Evolutionary conservation across 2,329 filamentous ascomycete species (phyloP), one percentile per base, ranked within the genome.

Genomic region (Blastomyces silverae): DNA sequence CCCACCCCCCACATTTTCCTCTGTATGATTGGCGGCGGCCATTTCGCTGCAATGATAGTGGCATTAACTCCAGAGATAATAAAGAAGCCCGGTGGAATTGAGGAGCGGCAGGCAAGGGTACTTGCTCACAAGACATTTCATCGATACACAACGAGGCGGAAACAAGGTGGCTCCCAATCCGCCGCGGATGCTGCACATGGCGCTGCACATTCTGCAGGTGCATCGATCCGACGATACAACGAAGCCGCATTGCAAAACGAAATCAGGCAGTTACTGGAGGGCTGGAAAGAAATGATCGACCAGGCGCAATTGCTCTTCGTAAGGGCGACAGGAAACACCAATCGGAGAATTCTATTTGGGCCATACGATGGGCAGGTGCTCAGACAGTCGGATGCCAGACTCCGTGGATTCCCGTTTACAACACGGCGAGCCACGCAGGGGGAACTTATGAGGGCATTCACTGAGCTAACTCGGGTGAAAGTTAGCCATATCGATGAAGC

Each of bases 61-160:
- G 92, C 92, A 0, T 83, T 97, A 3, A 87, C 91, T 0, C 92
- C 94, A 0, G 90, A 92, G 67, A 81, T 89, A 63, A 85, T 86
- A 48, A 93, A 90, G 73, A 85, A 86, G 62, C 81, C 84, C 15
- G 79, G 83, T 20, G 89, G 89, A 0, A 82, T 89, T 0, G 85
- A 96, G 73, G 92, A 95, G 69, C 84, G 91, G 63, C 90, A 96
- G 72, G 91, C 93, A 6, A 89, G 89, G 0, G 91, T 97, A 0
- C 83, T 97, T 56, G 93, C 92, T 0, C 93, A 97, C 78, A 99
- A 99, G 80, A 97, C 93, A 0, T 99, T 97, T 76, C 95, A 99
- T 76, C 85, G 94, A 65, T 99, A 99, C 74, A 99, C 95, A 0
- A 99, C 94, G 6, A 84, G 94, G 69, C 85, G 94, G 69, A 99